These are phyloP conservation scores for Fusarium coicis DNA, from an alignment of 2,329 filamentous ascomycete species.

Conservation along the genomic window DNA sequence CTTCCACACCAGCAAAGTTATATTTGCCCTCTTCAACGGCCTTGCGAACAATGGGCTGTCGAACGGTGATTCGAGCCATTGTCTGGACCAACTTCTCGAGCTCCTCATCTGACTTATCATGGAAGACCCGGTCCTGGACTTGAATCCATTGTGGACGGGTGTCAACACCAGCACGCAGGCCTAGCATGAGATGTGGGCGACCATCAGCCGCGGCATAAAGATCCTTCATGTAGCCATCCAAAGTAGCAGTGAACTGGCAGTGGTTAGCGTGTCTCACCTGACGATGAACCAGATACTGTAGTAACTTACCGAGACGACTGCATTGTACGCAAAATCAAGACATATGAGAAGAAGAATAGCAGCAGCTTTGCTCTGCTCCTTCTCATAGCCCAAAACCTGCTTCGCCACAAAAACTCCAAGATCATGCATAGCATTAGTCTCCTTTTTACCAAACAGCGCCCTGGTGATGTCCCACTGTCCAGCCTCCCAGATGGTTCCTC, in stretches of 20 bases:
- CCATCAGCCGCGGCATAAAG: neutral
- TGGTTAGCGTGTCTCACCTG: neutral
- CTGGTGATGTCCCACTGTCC: neutral
- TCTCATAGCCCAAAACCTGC: neutral
- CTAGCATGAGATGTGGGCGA: neutral
- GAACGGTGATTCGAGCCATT: neutral
- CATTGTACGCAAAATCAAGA: slow-evolving; percentile 6
- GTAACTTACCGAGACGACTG: slow-evolving; percentile 1
- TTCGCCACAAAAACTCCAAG: neutral
- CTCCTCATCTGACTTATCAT: neutral
- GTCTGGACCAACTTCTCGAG: neutral
- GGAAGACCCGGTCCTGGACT: neutral
- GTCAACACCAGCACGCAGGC: fast-evolving
- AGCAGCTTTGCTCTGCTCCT: neutral
- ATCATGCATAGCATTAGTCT: slow-evolving; percentile 1
- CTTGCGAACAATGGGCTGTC: neutral
- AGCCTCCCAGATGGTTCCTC: slow-evolving; percentile 30
- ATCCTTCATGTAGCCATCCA: slow-evolving; percentile 6
- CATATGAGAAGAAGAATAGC: slow-evolving; percentile 5
- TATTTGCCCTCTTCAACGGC: fast-evolving
- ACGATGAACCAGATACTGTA: fast-evolving
- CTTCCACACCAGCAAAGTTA: neutral
- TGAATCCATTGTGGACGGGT: neutral
- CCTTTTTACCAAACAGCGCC: neutral
- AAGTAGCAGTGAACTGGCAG: neutral